These are phyloP conservation scores for Lactarius tabidus DNA, from an alignment of 768 basidiomycete species.

Conservation along the genomic window DNA sequence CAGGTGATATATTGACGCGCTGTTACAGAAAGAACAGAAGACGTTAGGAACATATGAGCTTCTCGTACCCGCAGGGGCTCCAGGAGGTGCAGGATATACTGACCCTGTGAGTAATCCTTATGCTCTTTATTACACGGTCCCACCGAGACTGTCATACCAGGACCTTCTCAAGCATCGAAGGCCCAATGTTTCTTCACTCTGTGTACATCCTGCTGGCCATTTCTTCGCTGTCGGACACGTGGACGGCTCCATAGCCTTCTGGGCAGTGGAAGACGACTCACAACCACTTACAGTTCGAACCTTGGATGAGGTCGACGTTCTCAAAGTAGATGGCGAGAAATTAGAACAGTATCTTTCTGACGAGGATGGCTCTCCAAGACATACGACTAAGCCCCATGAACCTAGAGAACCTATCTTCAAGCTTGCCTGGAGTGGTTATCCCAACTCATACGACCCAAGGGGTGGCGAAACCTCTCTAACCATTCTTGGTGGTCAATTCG, in stretches of 20 bases:
- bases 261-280: constrained; percentile 75
- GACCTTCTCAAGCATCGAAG: constrained; percentile 67
- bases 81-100: constrained; percentile 66
- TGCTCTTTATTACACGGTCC: not conserved
- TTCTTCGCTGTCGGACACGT: constrained; percentile 76
- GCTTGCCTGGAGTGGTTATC: constrained; percentile 76
- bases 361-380: constrained; percentile 28
- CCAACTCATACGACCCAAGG: constrained; percentile 58
- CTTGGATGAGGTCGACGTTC: constrained; percentile 50
- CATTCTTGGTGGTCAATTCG: constrained; percentile 71
- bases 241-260: constrained; percentile 82
- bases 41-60: constrained; percentile 64
- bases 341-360: constrained; percentile 40
- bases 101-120: constrained; percentile 41
- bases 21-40: constrained; percentile 44
- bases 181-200: constrained; percentile 63
- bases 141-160: constrained; percentile 33
- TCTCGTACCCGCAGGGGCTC: constrained; percentile 72
- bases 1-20: not conserved
- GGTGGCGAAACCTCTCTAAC: constrained; percentile 71
- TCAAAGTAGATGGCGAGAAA: constrained; percentile 46
- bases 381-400: constrained; percentile 18
- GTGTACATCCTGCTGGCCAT: constrained; percentile 71
- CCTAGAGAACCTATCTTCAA: constrained; percentile 80
- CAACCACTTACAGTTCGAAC: constrained; percentile 73